A percentile compares a stretch with the other conserved stretches of the same genome.
phyloP scores from a whole-genome alignment of 441 rosid species.

The Breynia disticha region DNA sequence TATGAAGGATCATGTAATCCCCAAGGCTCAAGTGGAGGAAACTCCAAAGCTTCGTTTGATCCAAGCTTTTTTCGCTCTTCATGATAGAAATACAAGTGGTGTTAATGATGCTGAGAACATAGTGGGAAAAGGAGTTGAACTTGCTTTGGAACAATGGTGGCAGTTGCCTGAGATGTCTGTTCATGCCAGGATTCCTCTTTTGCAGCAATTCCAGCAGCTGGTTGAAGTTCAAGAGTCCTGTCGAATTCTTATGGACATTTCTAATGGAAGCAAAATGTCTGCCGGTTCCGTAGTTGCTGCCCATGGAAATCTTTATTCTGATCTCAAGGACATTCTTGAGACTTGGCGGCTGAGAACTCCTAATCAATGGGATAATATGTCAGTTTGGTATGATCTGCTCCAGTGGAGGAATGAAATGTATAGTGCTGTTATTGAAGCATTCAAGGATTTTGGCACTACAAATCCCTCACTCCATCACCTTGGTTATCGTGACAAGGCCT shows the following conservation, averaged over 20 bases:
- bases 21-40: constrained; percentile 97
- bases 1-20: constrained; percentile 90
- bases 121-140: constrained; percentile 87
- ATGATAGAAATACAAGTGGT: constrained; percentile 72
- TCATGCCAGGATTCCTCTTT: constrained; percentile 86
- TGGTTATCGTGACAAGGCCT: constrained; percentile 96
- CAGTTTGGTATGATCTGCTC: constrained; percentile 92
- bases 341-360: constrained; percentile 98
- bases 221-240: constrained; percentile 98
- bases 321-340: constrained; percentile 95
- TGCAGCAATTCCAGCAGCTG: constrained; percentile 96
- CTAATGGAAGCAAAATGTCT: constrained; percentile 74
- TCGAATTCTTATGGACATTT: constrained; percentile 70
- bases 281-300: constrained; percentile 52
- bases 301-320: constrained; percentile 76
- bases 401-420: constrained; percentile 99
- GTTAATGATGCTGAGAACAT: constrained; percentile 81
- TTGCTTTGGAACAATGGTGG: constrained; percentile 97
- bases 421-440: constrained; percentile 84
- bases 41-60: constrained; percentile 87
- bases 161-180: constrained; percentile 96
- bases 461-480: constrained; percentile 93
- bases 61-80: constrained; percentile 88
- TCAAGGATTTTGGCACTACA: constrained; percentile 63
- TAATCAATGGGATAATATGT: constrained; percentile 97